Conservation (phyloP, 2,329 filamentous ascomycete species). For the Paecilomyces variotii region DNA sequence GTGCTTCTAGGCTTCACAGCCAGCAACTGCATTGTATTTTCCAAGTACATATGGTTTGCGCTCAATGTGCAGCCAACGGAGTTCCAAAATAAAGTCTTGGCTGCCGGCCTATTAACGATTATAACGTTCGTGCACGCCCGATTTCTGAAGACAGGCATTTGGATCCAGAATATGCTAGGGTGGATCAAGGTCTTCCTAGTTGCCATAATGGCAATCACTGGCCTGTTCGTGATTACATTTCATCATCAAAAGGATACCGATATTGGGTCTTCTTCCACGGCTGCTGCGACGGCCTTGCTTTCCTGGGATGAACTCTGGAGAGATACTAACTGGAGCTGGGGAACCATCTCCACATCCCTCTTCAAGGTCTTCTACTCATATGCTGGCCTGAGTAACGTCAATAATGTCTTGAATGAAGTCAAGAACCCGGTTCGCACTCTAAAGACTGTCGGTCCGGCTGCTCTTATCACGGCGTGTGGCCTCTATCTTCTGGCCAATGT, state of each 20-base stretch:
- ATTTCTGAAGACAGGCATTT: slow-evolving; percentile 50
- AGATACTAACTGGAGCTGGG: slow-evolving; percentile 61
- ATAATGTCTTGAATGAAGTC: slow-evolving; percentile 65
- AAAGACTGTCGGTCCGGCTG: slow-evolving; percentile 52
- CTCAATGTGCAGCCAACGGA: slow-evolving; percentile 45
- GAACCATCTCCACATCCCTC: slow-evolving; percentile 57
- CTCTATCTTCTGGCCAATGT: slow-evolving; percentile 63
- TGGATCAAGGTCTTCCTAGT: slow-evolving; percentile 57
- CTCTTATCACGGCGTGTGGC: slow-evolving; percentile 53
- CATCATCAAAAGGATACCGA: slow-evolving; percentile 18
- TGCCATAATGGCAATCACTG: slow-evolving; percentile 54
- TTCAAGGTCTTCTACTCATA: slow-evolving; percentile 61
- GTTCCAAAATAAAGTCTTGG: slow-evolving; percentile 47
- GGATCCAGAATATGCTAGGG: slow-evolving; percentile 53
- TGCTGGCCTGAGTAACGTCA: slow-evolving; percentile 57
- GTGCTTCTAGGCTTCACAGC: slow-evolving; percentile 60
- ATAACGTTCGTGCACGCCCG: slow-evolving; percentile 54
- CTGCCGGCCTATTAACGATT: slow-evolving; percentile 47
- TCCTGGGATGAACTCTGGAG: slow-evolving; percentile 53
- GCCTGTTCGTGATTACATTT: slow-evolving; percentile 51
- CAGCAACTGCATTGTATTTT: slow-evolving; percentile 63
- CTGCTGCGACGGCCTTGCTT: slow-evolving; percentile 1
- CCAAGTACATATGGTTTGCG: slow-evolving; percentile 57
- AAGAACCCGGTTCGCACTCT: slow-evolving; percentile 59
- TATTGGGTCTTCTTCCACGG: not conserved